phyloP scores from a whole-genome alignment of 306 rosid genomes.

The Cercis canadensis region DNA sequence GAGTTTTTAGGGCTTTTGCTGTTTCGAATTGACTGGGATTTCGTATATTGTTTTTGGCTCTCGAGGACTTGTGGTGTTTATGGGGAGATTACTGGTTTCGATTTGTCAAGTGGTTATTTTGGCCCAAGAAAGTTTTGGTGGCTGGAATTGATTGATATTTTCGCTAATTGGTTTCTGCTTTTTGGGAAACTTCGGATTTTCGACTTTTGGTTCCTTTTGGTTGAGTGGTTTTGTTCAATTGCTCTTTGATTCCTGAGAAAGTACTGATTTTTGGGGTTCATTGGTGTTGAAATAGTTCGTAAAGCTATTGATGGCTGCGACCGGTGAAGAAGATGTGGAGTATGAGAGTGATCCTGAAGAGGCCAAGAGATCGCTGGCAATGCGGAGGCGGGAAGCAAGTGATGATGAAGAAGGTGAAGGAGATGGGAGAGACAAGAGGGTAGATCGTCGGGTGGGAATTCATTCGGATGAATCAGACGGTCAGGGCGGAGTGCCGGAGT shows the following conservation, averaged over 20 bases:
- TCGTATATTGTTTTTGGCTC: conserved; percentile 28
- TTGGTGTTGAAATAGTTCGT: conserved; percentile 31
- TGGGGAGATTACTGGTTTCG: conserved; percentile 4
- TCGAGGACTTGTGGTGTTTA: conserved; percentile 11
- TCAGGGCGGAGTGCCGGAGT: conserved; percentile 88
- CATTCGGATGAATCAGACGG: conserved; percentile 77
- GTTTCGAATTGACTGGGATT: conserved; percentile 40
- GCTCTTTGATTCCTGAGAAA: conserved; percentile 18
- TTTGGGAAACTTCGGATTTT: background rate
- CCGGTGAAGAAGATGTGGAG: conserved; percentile 73
- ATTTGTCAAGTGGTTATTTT: background rate
- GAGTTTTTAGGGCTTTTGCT: conserved; percentile 21
- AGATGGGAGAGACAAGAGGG: conserved; percentile 49
- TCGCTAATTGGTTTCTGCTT: background rate
- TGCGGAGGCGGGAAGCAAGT: conserved; percentile 90
- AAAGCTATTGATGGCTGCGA: conserved; percentile 52
- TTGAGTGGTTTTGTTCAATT: conserved; percentile 8
- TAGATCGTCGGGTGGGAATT: conserved; percentile 52
- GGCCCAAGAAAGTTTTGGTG: background rate
- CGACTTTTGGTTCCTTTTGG: background rate
- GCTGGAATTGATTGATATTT: conserved; percentile 21
- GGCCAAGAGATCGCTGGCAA: conserved; percentile 64
- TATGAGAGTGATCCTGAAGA: conserved; percentile 96
- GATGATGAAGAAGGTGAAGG: conserved; percentile 83
- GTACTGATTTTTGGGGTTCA: conserved; percentile 45